These are phyloP conservation scores for Candida ortonii DNA, from an alignment of 805 yeast species.

Conservation along the genomic window DNA sequence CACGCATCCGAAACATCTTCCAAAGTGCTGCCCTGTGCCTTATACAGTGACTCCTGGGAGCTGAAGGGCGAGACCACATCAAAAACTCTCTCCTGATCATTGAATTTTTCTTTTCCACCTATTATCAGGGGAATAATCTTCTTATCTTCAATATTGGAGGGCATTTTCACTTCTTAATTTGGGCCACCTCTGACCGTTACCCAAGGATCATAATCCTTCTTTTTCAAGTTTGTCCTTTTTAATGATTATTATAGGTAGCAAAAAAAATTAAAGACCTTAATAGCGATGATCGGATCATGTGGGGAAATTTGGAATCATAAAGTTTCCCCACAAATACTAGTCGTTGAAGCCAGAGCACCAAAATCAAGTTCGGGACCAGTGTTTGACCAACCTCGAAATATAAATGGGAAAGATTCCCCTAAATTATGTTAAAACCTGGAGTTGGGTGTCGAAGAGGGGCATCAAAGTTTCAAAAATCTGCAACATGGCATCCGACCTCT, in stretches of 20 bases:
- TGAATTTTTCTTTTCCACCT: slow-evolving; percentile 1
- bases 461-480: too few relatives aligned
- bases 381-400: too few relatives aligned
- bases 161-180: not conserved
- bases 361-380: too few relatives aligned
- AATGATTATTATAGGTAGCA: too few relatives aligned
- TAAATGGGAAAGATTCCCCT: too few relatives aligned
- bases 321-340: too few relatives aligned
- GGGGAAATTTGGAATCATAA: too few relatives aligned
- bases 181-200: not conserved
- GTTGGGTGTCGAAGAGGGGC: too few relatives aligned
- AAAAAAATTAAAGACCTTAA: too few relatives aligned
- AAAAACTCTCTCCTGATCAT: not conserved
- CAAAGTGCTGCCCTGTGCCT: slow-evolving; percentile 5
- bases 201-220: not conserved
- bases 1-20: slow-evolving; percentile 2
- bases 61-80: slow-evolving; percentile 6
- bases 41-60: not conserved
- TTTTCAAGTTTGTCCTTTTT: not conserved
- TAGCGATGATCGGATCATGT: slow-evolving; percentile 1
- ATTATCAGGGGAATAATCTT: slow-evolving; percentile 5
- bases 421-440: too few relatives aligned
- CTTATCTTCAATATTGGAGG: not conserved
- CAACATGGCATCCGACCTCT: slow-evolving; percentile 3
- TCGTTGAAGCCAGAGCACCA: too few relatives aligned